Evolutionary conservation across 345 rosid species (phyloP), one percentile per base, ranked within the genome.

Genomic region (Aquilaria sinensis): DNA sequence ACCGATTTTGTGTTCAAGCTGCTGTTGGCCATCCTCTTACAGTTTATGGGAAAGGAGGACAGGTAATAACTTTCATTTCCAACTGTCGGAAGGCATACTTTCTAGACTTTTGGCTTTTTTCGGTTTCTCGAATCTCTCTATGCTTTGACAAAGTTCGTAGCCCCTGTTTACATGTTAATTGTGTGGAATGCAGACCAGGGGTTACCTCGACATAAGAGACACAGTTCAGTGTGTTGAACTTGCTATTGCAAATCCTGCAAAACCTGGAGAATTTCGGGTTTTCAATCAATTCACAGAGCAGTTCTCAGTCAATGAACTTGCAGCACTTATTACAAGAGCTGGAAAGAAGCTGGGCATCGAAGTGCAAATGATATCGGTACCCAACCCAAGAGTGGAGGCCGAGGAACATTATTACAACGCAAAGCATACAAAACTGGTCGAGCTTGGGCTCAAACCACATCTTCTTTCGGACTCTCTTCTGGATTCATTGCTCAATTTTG

Each of bases 341-440:
- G 99, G 97, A 57, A 69, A 73, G 57, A 88, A 94, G 81, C 79
- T 94, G 13, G 99, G 96, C 37, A 73, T 90, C 7, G 86, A 90
- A 5, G 97, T 94, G 70, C 73, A 81, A 66, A 78, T 89, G 61
- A 66, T 66, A 74, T 78, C 78, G 10, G 95, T 94, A 57, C 97
- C 99, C 12, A 94, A 94, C 72, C 99, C 97, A 4, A 77, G 99
- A 75, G 99, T 94, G 23, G 99, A 94, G 73, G 96, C 99, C 4
- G 99, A 94, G 72, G 97, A 94, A 59, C 99, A 94, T 72, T 94
- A 94, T 76, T 90, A 94, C 89, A 94, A 90, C 52, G 97, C 99
- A 52, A 94, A 86, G 80, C 97, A 88, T 69, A 94, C 97, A 6
- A 94, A 94, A 80, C 92, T 94, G 41, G 77, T 94, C 66, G 99